A percentile compares a stretch with the other conserved stretches of the same genome.
These are phyloP conservation scores for Phalaenopsis hybrid DNA, from an alignment of 116 monocot species.

Conservation along the genomic window DNA sequence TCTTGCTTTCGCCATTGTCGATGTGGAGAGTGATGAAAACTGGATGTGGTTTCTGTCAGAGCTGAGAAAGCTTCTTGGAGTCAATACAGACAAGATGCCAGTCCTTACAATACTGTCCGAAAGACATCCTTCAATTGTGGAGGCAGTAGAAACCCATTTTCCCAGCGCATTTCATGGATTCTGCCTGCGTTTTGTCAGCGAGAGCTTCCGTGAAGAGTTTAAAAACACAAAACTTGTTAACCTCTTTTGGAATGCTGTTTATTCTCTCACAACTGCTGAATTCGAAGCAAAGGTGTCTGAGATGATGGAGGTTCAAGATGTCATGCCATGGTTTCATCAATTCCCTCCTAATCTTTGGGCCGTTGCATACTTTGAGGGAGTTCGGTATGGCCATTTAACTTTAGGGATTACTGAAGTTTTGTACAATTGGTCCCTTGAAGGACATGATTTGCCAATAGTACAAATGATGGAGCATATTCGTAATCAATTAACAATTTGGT, in stretches of 20 bases:
- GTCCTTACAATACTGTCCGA: constrained; percentile 82
- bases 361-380: constrained; percentile 84
- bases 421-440: constrained; percentile 88
- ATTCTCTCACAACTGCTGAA: constrained; percentile 81
- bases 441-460: constrained; percentile 93
- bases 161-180: constrained; percentile 88
- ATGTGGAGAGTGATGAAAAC: constrained; percentile 84
- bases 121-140: constrained; percentile 56
- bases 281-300: constrained; percentile 76
- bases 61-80: constrained; percentile 77
- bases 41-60: constrained; percentile 99
- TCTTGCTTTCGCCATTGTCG: constrained; percentile 84
- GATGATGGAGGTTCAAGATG: constrained; percentile 89
- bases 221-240: constrained; percentile 94
- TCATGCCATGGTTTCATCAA: constrained; percentile 73
- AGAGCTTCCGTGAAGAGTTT: constrained; percentile 93
- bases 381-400: constrained; percentile 79
- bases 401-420: constrained; percentile 70
- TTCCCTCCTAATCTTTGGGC: constrained; percentile 94
- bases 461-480: constrained; percentile 93
- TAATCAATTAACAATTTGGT: constrained; percentile 64
- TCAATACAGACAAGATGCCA: constrained; percentile 96
- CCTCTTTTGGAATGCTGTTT: constrained; percentile 92
- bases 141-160: constrained; percentile 85
- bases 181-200: constrained; percentile 80